Evolutionary conservation across 208 protist genomes (phyloP), one percentile per base, ranked within the genome.

Genomic region (Crithidia acanthocephali): DNA sequence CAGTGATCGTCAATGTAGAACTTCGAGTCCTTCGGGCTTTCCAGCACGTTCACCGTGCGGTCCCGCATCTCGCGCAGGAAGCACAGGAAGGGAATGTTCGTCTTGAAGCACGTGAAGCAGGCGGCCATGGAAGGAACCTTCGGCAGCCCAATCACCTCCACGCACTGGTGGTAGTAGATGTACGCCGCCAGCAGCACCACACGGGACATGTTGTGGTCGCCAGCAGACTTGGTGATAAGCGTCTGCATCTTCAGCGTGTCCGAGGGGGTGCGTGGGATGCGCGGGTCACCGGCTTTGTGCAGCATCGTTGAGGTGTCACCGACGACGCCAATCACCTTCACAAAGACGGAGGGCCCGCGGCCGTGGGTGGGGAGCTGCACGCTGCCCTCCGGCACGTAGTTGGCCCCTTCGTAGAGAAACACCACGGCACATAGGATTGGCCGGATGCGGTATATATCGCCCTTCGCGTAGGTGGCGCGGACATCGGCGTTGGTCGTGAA

Each of bases 41-140:
- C 57, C 32, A 84, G 44, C 37, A 83, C 25, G 13, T 1, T 47
- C 56, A 23, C 73, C 48, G 47, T 76, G 50, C 82, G 74, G 15
- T 83, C 81, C 4, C 87, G 79, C 70, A 93, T 68, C 62, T 93
- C 87, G 0, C 87, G 87, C 74, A 93, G 58, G 48, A 90, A 90
- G 68, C 87, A 93, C 52, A 93, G 61, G 58, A 90, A 87, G 2
- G 87, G 87, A 50, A 93, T 89, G 72, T 93, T 88, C 32, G 87
- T 90, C 76, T 87, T 88, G 48, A 84, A 72, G 57, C 60, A 73
- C 23, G 76, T 68, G 28, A 86, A 81, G 23, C 65, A 28, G 0
- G 66, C 44, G 15, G 60, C 55, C 57, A 86, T 60, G 9, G 73
- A 42, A 15, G 83, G 83, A 20, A 83, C 56, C 32, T 59, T 59